Evolutionary conservation across 257 asterid species (phyloP), one percentile per base, ranked within the genome.

Genomic region (Solanum bulbocastanum): DNA sequence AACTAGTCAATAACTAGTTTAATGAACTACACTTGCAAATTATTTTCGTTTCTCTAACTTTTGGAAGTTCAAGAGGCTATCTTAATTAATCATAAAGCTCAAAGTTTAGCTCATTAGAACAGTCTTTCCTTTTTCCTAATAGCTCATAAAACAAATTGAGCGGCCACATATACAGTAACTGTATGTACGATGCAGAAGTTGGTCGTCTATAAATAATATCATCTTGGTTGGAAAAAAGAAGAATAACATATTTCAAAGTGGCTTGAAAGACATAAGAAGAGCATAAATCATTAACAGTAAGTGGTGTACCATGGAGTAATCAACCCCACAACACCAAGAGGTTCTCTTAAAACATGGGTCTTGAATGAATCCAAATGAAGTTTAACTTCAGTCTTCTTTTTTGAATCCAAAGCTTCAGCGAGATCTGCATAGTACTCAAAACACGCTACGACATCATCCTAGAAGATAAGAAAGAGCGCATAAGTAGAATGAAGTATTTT

Each of bases 381-480:
- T 88, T 98, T 75, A 90, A 97, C 88, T 42, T 96, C 98, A 88
- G 91, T 60, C 90, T 92, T 93, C 83, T 94, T 97, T 92, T 92
- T 91, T 66, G 94, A 89, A 91, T 97, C 99, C 93, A 97, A 92
- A 83, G 92, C 95, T 92, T 97, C 99, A 40, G 99, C 99, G 36
- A 97, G 92, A 86, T 90, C 98, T 58, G 99, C 99, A 91, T 93
- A 90, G 90, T 96, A 95, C 87, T 96, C 98, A 88, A 96, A 97
- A 87, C 99, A 96, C 58, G 95, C 99, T 65, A 95, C 98, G 62
- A 96, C 99, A 91, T 97, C 99, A 92, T 97, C 99, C 99, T 97
- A 90, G 71, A 88, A 42, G 86, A 82, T 39, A 89, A 30, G 86
- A 44, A 79, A 33, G 83, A 49, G 86, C 44, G 49, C 10, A 15